phyloP scores from a whole-genome alignment of 805 yeast genomes.

The Schwanniomyces vanrijiae region DNA sequence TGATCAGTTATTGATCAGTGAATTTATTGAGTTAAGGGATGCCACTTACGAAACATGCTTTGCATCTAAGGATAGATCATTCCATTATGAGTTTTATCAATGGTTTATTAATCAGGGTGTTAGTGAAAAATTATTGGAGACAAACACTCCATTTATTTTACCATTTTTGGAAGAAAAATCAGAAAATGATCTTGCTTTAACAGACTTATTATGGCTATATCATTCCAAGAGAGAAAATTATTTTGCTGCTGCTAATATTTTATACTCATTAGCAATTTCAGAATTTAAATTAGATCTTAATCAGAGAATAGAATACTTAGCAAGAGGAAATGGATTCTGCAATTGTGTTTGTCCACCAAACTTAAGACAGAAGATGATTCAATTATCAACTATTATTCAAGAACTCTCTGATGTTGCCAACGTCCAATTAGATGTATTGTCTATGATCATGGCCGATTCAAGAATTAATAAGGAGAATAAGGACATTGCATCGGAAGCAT shows the following conservation, averaged over 20 bases:
- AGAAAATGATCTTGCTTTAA: conserved; percentile 62
- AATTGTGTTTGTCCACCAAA: conserved; percentile 79
- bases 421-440: conserved; percentile 68
- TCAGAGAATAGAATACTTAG: conserved; percentile 81
- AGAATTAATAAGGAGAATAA: conserved; percentile 51
- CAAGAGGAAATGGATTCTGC: conserved; percentile 92
- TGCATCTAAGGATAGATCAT: conserved; percentile 73
- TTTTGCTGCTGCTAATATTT: conserved; percentile 79
- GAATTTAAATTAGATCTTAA: conserved; percentile 66
- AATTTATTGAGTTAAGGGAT: conserved; percentile 61
- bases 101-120: conserved; percentile 84
- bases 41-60: conserved; percentile 74
- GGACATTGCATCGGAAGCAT: conserved; percentile 47
- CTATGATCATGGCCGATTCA: conserved; percentile 49
- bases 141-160: conserved; percentile 79
- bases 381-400: conserved; percentile 64
- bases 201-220: conserved; percentile 85
- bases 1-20: conserved; percentile 44
- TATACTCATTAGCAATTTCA: conserved; percentile 69
- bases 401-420: conserved; percentile 86
- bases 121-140: conserved; percentile 72
- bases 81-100: conserved; percentile 89
- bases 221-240: conserved; percentile 79
- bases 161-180: conserved; percentile 74
- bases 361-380: conserved; percentile 73